Base-by-base conservation (phyloP, 805 yeast genomes). In the Hanseniaspora vineae region DNA sequence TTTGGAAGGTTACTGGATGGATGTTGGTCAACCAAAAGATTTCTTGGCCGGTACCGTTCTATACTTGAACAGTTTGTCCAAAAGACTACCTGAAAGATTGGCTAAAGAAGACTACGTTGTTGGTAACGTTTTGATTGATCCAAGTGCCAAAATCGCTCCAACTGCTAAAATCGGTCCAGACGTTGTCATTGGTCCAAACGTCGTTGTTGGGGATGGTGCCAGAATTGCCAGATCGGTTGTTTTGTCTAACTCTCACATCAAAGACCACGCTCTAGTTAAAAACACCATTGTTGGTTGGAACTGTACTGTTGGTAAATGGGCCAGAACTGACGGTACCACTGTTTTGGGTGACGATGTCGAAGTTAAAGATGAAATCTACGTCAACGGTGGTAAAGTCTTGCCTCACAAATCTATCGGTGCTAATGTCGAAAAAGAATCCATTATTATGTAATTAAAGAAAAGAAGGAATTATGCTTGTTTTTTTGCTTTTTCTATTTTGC, bases 1-100 rank as follows among this genome's bases (percentile, higher is more conserved):
- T 70, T 80, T 92, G 65, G 97, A 92, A 76, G 97, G 98, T 57
- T 92, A 81, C 85, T 92, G 99, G 99, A 92, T 92, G 98, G 99
- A 92, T 70, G 97, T 92, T 58, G 99, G 99, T 70, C 99, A 92
- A 77, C 99, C 99, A 78, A 92, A 90, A 80, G 99, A 92, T 72
- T 92, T 88, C 81, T 72, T 92, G 56, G 81, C 96, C 51, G 99
- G 99, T 69, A 86, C 97, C 61, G 80, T 88, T 59, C 75, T 90
- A 55, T 92, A 89, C 77, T 77, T 92, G 68, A 76, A 84, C 66
- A 82, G 97, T 49, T 72, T 88, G 64, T 69, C 90, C 60, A 84
- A 84, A 79, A 86, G 81, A 71, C 65, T 71, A 58, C 84, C 96
- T 54, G 76, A 76, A 59, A 65, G 71, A 57, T 79, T 89, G 65